Conservation (phyloP, 257 asterid genomes). For the Penstemon davidsonii region DNA sequence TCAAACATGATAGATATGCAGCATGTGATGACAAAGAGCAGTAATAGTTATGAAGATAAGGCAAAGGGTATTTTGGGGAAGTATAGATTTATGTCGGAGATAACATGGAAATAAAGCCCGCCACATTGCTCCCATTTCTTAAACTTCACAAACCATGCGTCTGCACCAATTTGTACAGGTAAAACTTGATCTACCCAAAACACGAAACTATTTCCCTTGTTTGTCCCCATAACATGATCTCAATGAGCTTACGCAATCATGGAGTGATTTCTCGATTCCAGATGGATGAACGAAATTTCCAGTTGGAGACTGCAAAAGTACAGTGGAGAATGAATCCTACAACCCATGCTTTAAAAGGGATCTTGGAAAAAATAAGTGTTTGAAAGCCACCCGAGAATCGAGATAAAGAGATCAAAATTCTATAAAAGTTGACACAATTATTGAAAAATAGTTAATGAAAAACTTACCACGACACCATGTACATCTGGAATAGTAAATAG, state of each 20-base stretch:
- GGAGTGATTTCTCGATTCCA: conserved; percentile 66
- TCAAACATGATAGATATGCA: too few species aligned
- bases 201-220: conserved; percentile 60
- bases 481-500: conserved; percentile 85
- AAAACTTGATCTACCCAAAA: conserved; percentile 96
- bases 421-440: neutral
- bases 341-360: too few species aligned
- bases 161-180: conserved; percentile 61
- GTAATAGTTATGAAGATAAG: too few species aligned
- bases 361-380: conserved; percentile 14
- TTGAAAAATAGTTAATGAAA: conserved; percentile 16
- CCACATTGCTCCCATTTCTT: conserved; percentile 94
- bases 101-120: conserved; percentile 19
- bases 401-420: conserved; percentile 21
- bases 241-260: conserved; percentile 52
- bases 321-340: conserved; percentile 19
- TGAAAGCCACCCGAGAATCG: conserved; percentile 14
- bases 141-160: conserved; percentile 77
- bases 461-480: conserved; percentile 91
- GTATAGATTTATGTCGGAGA: neutral
- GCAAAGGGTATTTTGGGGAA: too few species aligned
- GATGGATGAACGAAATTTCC: conserved; percentile 72
- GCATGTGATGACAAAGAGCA: too few species aligned
- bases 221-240: conserved; percentile 64
- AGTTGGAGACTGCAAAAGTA: conserved; percentile 57